Evolutionary conservation across 2,329 filamentous ascomycete genomes (phyloP), one percentile per base, ranked within the genome.

Genomic region (Exserohilum rostratum): DNA sequence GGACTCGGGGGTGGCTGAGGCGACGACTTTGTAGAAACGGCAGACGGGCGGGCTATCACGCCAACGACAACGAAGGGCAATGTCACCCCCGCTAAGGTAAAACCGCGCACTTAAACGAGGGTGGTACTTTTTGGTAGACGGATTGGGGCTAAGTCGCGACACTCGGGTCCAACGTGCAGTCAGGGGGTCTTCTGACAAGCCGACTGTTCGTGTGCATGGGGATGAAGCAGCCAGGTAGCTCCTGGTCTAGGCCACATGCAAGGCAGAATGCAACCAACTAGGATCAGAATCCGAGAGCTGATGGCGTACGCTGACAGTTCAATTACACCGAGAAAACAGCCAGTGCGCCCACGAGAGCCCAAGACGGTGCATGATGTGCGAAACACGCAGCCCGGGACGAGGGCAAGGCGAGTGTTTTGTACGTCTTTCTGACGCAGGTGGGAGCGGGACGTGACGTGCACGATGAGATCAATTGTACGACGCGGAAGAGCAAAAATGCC

Each of bases 271-370:
- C 15, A 37, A 15, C 34, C 29, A 37, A 29, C 33, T 31, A 35
- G 37, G 25, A 31, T 35, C 35, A 44, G 27, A n/a, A 43, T 31
- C 53, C 53, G 48, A 43, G 30, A 43, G 25, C 29, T 27, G n/a
- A 49, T 52, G 46, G 48, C 42, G 53, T 35, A 20, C 11, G 52
- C 52, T 46, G 53, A 51, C 53, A 38, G 40, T 25, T 27, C 31
- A 55, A 55, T 52, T 55, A 43, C 40, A 46, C 47, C 42, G 39
- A 54, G 39, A 22, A 30, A n/a, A 31, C 29, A 38, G 31, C 46
- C 12, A n/a, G 11, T 13, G 13, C 29, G n/a, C 29, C 29, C 30
- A 48, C 34, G 27, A 31, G 17, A 47, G 22, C 15, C 33, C 25
- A 15, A 10, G 33, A 25, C 22, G n/a, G 22, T 25, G 22, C 33